These are phyloP conservation scores for Nigrograna mackinnonii DNA, from an alignment of 2,329 filamentous ascomycete genomes.

Conservation along the genomic window DNA sequence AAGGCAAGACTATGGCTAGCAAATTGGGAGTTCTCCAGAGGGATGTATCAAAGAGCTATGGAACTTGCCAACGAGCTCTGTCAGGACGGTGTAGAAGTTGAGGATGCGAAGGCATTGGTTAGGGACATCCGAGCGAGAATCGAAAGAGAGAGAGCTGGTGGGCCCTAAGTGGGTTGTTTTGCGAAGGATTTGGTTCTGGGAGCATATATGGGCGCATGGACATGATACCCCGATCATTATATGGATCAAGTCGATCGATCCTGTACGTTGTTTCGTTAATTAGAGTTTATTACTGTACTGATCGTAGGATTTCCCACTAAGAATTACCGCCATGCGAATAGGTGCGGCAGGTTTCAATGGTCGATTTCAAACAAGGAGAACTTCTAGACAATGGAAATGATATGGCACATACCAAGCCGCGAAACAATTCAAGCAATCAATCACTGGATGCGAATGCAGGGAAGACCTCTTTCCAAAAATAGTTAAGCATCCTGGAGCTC, in stretches of 20 bases:
- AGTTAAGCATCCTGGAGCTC: conserved; percentile 10
- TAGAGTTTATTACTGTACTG: no score
- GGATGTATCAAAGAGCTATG: conserved; percentile 76
- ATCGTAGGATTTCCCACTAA: no score
- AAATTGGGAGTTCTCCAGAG: conserved; percentile 73
- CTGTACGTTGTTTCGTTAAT: no score
- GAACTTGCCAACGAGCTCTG: conserved; percentile 87
- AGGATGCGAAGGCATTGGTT: conserved; percentile 93
- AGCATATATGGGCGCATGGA: no score
- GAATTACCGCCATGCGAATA: neutral
- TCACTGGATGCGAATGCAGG: conserved; percentile 16
- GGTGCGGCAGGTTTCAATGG: neutral
- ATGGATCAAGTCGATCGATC: no score
- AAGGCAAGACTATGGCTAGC: conserved; percentile 95
- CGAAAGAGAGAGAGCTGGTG: conserved; percentile 49
- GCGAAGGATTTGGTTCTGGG: no score
- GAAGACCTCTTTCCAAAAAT: conserved; percentile 11
- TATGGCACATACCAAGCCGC: neutral
- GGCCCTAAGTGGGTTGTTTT: no score
- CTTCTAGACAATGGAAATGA: neutral
- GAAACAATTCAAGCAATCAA: no score
- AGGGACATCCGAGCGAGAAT: conserved; percentile 81
- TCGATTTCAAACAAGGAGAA: neutral
- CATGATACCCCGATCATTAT: no score
- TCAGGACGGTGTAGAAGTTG: conserved; percentile 93